Conservation (phyloP, 805 yeast species). For the Lachancea fermentati region DNA sequence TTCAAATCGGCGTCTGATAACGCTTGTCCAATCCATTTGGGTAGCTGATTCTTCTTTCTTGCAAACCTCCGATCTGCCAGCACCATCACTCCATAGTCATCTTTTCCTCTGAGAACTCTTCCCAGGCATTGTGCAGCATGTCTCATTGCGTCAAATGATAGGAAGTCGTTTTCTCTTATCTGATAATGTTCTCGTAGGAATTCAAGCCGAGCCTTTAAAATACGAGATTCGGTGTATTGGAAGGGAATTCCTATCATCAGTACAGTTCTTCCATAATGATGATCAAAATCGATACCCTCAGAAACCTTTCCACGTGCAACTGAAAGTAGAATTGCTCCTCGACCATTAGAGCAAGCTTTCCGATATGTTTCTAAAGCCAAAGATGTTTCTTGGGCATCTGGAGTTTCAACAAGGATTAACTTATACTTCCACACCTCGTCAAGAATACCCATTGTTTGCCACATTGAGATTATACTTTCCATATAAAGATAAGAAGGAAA, state of each 20-base stretch:
- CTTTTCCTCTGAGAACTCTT: constrained; percentile 94
- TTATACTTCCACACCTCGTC: constrained; percentile 99
- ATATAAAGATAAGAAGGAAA: constrained; percentile 95
- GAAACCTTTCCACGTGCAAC: constrained; percentile 99
- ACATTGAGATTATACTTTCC: constrained; percentile 97
- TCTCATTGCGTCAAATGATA: constrained; percentile 98
- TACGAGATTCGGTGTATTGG: constrained; percentile 96
- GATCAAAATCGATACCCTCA: constrained; percentile 99
- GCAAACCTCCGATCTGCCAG: constrained; percentile 91
- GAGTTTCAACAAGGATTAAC: constrained; percentile 91
- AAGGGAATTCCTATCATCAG: constrained; percentile 98
- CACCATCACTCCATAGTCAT: constrained; percentile 98
- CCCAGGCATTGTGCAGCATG: constrained; percentile 99
- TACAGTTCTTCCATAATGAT: constrained; percentile 95
- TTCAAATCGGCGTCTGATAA: constrained; percentile 86
- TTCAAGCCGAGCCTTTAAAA: constrained; percentile 89
- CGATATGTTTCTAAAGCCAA: constrained; percentile 92
- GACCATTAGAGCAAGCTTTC: constrained; percentile 93
- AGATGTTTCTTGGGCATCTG: constrained; percentile 98
- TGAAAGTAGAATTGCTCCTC: constrained; percentile 93
- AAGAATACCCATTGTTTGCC: constrained; percentile 97
- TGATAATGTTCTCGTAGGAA: constrained; percentile 89
- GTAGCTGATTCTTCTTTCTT: constrained; percentile 78
- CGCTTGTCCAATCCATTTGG: constrained; percentile 96
- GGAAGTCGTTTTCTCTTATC: constrained; percentile 87